Evolutionary conservation across 2,329 filamentous ascomycete genomes (phyloP).

Genomic region (Exophiala dermatitidis): DNA sequence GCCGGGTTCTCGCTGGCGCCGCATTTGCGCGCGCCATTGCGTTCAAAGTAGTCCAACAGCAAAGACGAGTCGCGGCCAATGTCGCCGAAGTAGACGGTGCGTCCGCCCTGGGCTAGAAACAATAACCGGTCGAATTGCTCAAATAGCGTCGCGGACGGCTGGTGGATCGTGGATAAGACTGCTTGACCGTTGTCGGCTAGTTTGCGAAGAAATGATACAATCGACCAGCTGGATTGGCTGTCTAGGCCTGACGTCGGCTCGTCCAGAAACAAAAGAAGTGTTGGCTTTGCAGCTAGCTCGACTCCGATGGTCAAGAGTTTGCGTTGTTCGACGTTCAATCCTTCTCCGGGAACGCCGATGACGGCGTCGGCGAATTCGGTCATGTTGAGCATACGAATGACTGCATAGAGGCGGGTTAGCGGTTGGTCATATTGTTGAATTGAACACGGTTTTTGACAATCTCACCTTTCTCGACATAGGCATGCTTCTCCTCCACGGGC

Average conservation of each 20-base stretch:
- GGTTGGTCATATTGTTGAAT: not conserved
- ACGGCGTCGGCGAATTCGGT: slow-evolving; percentile 80
- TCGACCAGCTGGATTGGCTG: slow-evolving; percentile 56
- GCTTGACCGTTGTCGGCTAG: slow-evolving; percentile 49
- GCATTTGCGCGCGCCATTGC: slow-evolving; percentile 59
- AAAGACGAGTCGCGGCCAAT: slow-evolving; percentile 57
- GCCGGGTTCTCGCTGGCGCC: slow-evolving; percentile 58
- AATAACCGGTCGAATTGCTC: slow-evolving; percentile 62
- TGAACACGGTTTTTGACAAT: too few relatives aligned
- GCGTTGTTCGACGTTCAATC: slow-evolving; percentile 55
- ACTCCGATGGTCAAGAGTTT: slow-evolving; percentile 86
- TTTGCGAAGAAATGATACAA: slow-evolving; percentile 55
- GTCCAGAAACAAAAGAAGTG: slow-evolving; percentile 59
- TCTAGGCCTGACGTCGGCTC: slow-evolving; percentile 57
- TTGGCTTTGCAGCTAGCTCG: slow-evolving; percentile 65
- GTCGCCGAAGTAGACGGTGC: slow-evolving; percentile 75
- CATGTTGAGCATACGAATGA: slow-evolving; percentile 87
- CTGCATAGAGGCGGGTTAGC: slow-evolving; percentile 29
- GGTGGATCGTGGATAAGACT: slow-evolving; percentile 51
- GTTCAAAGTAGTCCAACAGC: slow-evolving; percentile 68
- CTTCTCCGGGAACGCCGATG: slow-evolving; percentile 78
- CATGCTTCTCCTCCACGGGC: slow-evolving; percentile 66
- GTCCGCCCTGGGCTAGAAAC: slow-evolving; percentile 67
- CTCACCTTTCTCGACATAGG: slow-evolving; percentile 68
- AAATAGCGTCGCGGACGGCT: slow-evolving; percentile 49